Base-by-base conservation (phyloP, 495 filamentous ascomycete species). In the Letharia lupina region DNA sequence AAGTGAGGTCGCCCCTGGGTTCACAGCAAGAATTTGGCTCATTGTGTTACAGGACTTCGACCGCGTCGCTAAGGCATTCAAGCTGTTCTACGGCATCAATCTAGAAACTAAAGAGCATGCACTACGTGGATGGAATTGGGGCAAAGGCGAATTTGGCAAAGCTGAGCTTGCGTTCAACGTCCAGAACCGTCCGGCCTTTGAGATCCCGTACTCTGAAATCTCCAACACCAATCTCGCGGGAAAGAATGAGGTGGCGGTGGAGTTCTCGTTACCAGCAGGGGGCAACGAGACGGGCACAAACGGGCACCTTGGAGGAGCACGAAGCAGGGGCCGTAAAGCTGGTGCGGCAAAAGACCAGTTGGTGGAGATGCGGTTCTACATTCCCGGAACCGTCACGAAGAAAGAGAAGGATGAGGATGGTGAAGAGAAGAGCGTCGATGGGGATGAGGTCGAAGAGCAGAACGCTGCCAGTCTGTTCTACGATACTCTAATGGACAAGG, bases 121-220 rank as follows among this genome's bases (percentile, higher is more conserved):
- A 8, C 81, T 99, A 56, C 89, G 94, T 68, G 95, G 95, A 47
- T 99, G 95, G 95, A 99, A 98, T 74, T 99, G 95, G 95, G 95
- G 95, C 67, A 99, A 98, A 77, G 90, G 89, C 65, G 95, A 99
- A 73, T 97, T 99, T 73, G 87, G 89, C 67, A 96, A 98, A 75
- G 87, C 90, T 56, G 95, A 99, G 77, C 84, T 99, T 41, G 81
- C 90, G 28, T 99, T 99, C 80, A 97, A 91, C 75, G 95, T 99
- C 31, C 90, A 94, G 71, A 99, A 96, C 72, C 89, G 92, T 69
- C 95, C 95, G 8, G 90, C 95, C 2, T 99, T 99, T 79, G 94
- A 98, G 76, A 87, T 99, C 50, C 95, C 95, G 28, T 99, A 96
- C 79, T 89, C 90, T 42, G 95, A 99, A 75, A 94, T 99, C 68